phyloP scores from a whole-genome alignment of 495 filamentous ascomycete genomes.

The Xylaria intraflava region DNA sequence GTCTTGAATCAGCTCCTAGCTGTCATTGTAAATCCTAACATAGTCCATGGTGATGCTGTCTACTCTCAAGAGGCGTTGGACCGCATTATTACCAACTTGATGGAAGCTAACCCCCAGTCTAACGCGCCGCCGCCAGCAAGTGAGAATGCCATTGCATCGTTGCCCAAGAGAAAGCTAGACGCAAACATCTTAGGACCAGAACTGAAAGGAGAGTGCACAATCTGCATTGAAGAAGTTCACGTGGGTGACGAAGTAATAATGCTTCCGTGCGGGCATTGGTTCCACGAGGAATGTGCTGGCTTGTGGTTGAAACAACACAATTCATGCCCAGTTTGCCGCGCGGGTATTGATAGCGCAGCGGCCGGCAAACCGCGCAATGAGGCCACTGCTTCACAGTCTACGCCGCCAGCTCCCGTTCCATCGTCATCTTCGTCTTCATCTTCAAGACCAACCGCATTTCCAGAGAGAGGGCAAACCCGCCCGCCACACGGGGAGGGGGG shows the following conservation, averaged over 20 bases:
- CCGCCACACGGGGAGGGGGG: slow-evolving; percentile 16
- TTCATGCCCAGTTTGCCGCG: slow-evolving; percentile 83
- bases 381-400: slow-evolving; percentile 8
- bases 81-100: slow-evolving; percentile 76
- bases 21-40: slow-evolving; percentile 52
- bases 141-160: slow-evolving; percentile 59
- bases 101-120: slow-evolving; percentile 68
- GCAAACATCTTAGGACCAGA: slow-evolving; percentile 57
- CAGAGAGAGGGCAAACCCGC: slow-evolving; percentile 15
- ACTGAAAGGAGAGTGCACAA: slow-evolving; percentile 70
- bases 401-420: not conserved
- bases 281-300: slow-evolving; percentile 69
- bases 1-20: slow-evolving; percentile 39
- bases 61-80: slow-evolving; percentile 88
- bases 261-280: slow-evolving; percentile 89
- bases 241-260: slow-evolving; percentile 68
- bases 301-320: slow-evolving; percentile 83
- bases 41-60: slow-evolving; percentile 72
- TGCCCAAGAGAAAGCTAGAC: slow-evolving; percentile 64
- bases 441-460: not conserved
- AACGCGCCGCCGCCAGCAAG: slow-evolving; percentile 81
- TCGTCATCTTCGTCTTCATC: slow-evolving; percentile 10
- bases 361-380: slow-evolving; percentile 15
- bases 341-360: slow-evolving; percentile 52
- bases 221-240: slow-evolving; percentile 85